Conservation (phyloP, 2,329 filamentous ascomycete species). For the Hymenoscyphus repandus region DNA sequence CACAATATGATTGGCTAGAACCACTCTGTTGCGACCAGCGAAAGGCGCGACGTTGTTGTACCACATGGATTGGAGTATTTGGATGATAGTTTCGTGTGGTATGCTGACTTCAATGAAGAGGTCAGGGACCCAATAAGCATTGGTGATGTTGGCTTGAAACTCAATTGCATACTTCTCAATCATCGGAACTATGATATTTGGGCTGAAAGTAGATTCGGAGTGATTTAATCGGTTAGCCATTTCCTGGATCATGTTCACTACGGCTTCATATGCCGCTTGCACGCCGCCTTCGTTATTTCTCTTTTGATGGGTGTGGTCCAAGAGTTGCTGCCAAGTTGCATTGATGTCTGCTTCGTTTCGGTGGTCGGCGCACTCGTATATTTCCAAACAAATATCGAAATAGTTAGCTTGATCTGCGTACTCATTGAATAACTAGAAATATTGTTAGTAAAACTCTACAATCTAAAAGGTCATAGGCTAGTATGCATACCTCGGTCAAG, state of each 20-base stretch:
- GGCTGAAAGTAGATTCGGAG: constrained; percentile 62
- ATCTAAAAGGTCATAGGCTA: not conserved
- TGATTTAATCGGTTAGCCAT: constrained; percentile 61
- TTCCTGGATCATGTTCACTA: constrained; percentile 58
- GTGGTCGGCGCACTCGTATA: constrained; percentile 89
- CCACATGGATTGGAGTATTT: constrained; percentile 60
- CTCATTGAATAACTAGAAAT: constrained; percentile 73
- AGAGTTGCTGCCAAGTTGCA: constrained; percentile 77
- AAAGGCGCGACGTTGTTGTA: constrained; percentile 64
- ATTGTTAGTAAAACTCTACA: constrained; percentile 15
- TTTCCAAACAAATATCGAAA: constrained; percentile 87
- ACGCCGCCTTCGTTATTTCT: constrained; percentile 37
- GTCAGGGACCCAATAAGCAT: constrained; percentile 43
- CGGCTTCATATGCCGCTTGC: constrained; percentile 62
- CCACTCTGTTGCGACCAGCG: constrained; percentile 47
- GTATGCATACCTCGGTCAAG: constrained; percentile 64
- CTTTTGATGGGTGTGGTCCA: constrained; percentile 61
- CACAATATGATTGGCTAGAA: constrained; percentile 56
- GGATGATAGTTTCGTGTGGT: constrained; percentile 54
- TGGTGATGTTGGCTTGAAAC: constrained; percentile 50
- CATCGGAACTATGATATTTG: constrained; percentile 54
- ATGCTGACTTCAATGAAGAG: constrained; percentile 60
- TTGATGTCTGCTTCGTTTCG: constrained; percentile 80
- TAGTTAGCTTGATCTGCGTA: constrained; percentile 90
- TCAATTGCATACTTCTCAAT: constrained; percentile 58